Percentiles rank a stretch among this genome's conserved stretches.
Evolutionary conservation across 257 asterid species (phyloP).

Genomic region (Agastache rugosa): DNA sequence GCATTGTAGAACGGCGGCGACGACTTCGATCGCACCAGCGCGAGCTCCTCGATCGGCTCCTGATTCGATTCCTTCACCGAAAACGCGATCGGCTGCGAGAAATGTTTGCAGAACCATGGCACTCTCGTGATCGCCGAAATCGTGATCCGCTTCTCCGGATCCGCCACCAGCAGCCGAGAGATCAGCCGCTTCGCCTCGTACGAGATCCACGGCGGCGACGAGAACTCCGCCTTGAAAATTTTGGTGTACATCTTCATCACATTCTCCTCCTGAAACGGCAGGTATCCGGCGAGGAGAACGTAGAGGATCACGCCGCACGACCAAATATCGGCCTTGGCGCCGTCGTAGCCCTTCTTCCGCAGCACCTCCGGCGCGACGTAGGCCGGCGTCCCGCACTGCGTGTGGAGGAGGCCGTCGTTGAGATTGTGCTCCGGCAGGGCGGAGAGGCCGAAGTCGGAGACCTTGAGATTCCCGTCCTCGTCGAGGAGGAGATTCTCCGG

Average conservation of each 20-base stretch:
- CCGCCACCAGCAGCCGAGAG: conserved; percentile 63
- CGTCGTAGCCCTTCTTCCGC: conserved; percentile 76
- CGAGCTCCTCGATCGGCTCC: conserved; percentile 39
- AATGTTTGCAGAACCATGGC: conserved; percentile 69
- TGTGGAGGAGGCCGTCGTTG: conserved; percentile 76
- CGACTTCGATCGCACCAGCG: conserved; percentile 48
- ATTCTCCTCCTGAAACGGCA: conserved; percentile 78
- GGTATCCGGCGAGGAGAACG: conserved; percentile 70
- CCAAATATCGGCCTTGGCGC: conserved; percentile 84
- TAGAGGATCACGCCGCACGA: conserved; percentile 85
- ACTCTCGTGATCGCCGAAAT: conserved; percentile 54
- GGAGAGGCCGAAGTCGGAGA: conserved; percentile 83
- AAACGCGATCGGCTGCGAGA: conserved; percentile 44
- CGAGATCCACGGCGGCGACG: conserved; percentile 78
- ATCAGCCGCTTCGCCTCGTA: conserved; percentile 57
- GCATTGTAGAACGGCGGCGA: conserved; percentile 77
- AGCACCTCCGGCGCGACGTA: conserved; percentile 86
- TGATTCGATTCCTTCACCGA: conserved; percentile 40
- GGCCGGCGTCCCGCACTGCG: conserved; percentile 88
- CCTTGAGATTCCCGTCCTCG: conserved; percentile 66
- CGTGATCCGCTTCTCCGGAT: conserved; percentile 64
- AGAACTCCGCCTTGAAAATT: conserved; percentile 70
- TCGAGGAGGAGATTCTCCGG: conserved; percentile 82
- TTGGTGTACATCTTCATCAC: conserved; percentile 77
- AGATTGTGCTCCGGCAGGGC: conserved; percentile 71